Evolutionary conservation across 2,329 filamentous ascomycete species (phyloP).

Genomic region (Chrysoporthe austroafricana): DNA sequence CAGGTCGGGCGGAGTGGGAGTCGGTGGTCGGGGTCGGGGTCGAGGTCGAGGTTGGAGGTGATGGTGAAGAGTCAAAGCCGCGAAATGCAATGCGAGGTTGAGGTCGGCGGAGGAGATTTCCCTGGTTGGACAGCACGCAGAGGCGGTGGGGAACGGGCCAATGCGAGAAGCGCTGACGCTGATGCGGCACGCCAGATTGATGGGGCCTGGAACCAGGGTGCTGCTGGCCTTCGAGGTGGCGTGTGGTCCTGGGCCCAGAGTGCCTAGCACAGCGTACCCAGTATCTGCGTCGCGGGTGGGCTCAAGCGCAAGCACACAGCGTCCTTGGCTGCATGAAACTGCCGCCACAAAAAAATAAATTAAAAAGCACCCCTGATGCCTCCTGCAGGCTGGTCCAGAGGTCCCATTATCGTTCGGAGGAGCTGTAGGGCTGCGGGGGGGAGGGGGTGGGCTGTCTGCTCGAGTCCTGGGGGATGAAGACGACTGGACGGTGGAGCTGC

Average conservation of each 20-base stretch:
- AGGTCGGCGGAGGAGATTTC: slow-evolving; percentile 27
- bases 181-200: neutral
- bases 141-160: slow-evolving; percentile 4
- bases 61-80: slow-evolving; percentile 24
- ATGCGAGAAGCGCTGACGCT: neutral
- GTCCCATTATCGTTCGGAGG: no score
- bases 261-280: no score
- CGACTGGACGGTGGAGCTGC: no score
- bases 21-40: slow-evolving; percentile 2
- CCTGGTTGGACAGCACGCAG: slow-evolving; percentile 21
- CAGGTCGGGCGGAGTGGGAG: neutral
- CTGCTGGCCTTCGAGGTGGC: neutral
- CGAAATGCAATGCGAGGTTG: slow-evolving; percentile 22
- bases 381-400: no score
- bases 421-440: no score
- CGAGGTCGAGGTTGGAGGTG: neutral
- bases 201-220: neutral
- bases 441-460: no score
- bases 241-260: neutral
- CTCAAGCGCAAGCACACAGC: no score
- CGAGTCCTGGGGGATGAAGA: no score
- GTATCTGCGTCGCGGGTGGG: no score
- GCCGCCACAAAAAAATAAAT: no score
- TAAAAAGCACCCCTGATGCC: no score
- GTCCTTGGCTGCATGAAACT: no score